phyloP scores from a whole-genome alignment of 305 asterid genomes.

The Fraxinus xanthoxyloides region DNA sequence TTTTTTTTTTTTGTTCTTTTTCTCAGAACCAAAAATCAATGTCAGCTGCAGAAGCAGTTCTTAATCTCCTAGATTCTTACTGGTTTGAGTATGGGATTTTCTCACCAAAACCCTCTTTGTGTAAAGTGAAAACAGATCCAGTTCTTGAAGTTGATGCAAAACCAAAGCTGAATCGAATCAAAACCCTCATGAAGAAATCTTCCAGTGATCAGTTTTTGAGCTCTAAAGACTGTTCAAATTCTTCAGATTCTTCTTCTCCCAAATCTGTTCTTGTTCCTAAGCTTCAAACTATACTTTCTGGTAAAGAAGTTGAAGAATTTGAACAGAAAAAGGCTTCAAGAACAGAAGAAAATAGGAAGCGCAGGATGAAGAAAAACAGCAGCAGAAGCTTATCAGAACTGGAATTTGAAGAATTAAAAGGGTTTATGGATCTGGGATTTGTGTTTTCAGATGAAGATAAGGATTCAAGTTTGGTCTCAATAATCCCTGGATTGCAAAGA shows the following conservation, averaged over 20 bases:
- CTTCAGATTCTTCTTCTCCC: slow-evolving; percentile 34
- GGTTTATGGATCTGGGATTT: slow-evolving; percentile 85
- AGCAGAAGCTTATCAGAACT: slow-evolving; percentile 64
- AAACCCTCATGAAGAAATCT: slow-evolving; percentile 42
- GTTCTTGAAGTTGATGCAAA: not conserved
- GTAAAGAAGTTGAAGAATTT: slow-evolving; percentile 40
- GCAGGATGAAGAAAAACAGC: slow-evolving; percentile 10
- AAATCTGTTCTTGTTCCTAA: slow-evolving; percentile 49
- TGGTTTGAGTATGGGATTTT: slow-evolving; percentile 47
- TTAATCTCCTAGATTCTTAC: slow-evolving; percentile 42
- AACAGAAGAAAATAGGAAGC: not conserved
- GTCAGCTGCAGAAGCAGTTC: slow-evolving; percentile 30
- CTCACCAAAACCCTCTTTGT: slow-evolving; percentile 18
- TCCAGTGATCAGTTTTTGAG: slow-evolving; percentile 47
- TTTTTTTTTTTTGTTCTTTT: not conserved
- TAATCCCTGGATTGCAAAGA: slow-evolving; percentile 64
- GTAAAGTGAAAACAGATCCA: not conserved
- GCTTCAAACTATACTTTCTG: slow-evolving; percentile 62
- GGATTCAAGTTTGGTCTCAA: slow-evolving; percentile 49
- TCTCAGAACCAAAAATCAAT: slow-evolving; percentile 15
- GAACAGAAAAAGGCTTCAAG: not conserved
- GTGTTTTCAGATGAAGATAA: slow-evolving; percentile 59
- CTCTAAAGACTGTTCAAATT: slow-evolving; percentile 27
- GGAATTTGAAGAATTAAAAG: slow-evolving; percentile 69
- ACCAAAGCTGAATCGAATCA: slow-evolving; percentile 30